Conservation (phyloP, 257 asterid species). For the Fraxinus americana region DNA sequence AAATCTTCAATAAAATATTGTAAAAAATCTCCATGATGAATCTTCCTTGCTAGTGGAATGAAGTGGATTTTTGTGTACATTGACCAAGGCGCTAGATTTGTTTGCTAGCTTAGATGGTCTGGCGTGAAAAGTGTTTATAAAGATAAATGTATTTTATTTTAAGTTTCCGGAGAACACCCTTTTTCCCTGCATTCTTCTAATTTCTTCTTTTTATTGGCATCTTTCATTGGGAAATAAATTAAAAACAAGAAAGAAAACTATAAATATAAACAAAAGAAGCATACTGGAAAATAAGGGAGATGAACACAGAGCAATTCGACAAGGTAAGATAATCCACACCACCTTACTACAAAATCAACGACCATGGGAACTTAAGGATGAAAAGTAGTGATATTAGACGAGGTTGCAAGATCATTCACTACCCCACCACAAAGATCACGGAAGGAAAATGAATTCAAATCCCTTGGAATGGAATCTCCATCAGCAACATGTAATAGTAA, state of each 20-base stretch:
- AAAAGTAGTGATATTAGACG: neutral
- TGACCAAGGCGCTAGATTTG: neutral
- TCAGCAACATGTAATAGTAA: neutral
- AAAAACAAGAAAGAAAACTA: neutral
- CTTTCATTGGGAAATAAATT: neutral
- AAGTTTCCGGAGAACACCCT: neutral
- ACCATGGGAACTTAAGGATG: neutral
- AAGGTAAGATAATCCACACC: neutral
- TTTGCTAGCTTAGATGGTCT: neutral
- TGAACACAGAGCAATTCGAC: neutral
- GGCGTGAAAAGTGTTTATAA: neutral
- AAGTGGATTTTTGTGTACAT: neutral
- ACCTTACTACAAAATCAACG: neutral
- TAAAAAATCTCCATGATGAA: neutral
- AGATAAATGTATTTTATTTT: neutral
- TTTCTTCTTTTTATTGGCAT: neutral
- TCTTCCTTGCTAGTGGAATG: neutral
- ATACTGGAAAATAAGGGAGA: neutral
- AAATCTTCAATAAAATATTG: too few species aligned
- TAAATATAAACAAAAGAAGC: neutral
- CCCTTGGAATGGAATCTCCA: neutral
- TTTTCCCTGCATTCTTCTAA: neutral
- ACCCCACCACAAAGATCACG: neutral
- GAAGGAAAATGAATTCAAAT: neutral
- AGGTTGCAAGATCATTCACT: neutral